Base-by-base conservation (phyloP, 805 yeast genomes). In the Candida gorgasii region DNA sequence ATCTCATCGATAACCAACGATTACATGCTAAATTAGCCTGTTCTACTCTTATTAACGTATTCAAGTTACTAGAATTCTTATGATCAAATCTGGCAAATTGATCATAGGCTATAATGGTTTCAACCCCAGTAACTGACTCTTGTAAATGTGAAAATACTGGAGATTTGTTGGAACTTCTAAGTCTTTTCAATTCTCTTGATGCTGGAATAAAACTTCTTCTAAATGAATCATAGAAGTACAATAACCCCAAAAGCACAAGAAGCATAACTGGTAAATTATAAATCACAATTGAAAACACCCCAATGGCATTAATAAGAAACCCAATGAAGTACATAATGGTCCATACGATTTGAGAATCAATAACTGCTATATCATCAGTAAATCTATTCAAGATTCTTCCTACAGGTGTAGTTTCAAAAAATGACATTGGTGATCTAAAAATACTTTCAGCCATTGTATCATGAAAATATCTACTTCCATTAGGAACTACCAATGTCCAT, bases 371-470 rank as follows among this genome's bases (percentile, higher is more conserved):
- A 46, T 67, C 73, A 22, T 66, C 69, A 5, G 72, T 51, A 42
- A 67, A 67, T 44, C 72, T 53, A 44, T 67, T 67, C 54, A 67
- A 55, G 24, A 67, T 61, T 48, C 72, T 48, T 3, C 72, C 73
- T 23, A 65, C 53, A 2, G 73, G 73, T 1, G 73, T 67, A 14
- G 71, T 65, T 44, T 67, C 73, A 39, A 67, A 67, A 42, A 66
- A 67, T 12, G 67, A 58, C 73, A 67, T 67, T 18, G 73, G 73
- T 1, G 71, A 59, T 43, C 69, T 55, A 41, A 67, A 54, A 1
- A 67, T 63, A 8, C 60, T 46, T 17, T 46, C 42, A 5, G 69
- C 65, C 72, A 67, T 65, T 15, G 53, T 56, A 32, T 66, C 68
- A 43, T 67, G 73, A 52, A 66, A 65, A 42, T 56, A 52, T 29